Percentiles rank a stretch among this genome's conserved stretches.
These are phyloP conservation scores for Geosiphon pyriformis DNA, from an alignment of 192 early-diverging fungal species.

Conservation along the genomic window DNA sequence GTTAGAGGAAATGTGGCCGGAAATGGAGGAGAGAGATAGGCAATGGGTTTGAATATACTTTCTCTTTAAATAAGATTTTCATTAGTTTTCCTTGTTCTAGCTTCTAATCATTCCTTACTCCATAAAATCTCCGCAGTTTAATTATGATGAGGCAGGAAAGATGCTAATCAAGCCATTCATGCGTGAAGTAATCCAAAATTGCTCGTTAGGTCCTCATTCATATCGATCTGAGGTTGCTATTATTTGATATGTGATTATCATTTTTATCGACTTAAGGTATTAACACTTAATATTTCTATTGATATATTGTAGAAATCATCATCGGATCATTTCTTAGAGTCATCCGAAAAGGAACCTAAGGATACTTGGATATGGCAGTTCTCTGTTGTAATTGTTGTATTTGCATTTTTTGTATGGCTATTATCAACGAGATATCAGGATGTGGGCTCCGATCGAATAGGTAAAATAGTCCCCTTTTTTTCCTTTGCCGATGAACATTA, in stretches of 20 bases:
- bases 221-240: not conserved
- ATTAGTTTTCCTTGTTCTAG: not conserved
- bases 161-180: slow-evolving; percentile 37
- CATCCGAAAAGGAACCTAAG: not conserved
- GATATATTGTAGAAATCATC: not conserved
- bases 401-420: slow-evolving; percentile 7
- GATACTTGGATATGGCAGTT: slow-evolving; percentile 10
- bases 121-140: slow-evolving; percentile 29
- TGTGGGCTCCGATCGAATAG: not conserved
- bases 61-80: too few relatives aligned
- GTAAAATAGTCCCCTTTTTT: not conserved
- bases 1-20: slow-evolving; percentile 49
- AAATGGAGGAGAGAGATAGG: slow-evolving; percentile 43
- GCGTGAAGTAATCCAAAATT: slow-evolving; percentile 35
- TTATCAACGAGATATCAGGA: not conserved
- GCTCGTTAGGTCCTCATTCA: slow-evolving; percentile 28
- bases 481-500: too few relatives aligned
- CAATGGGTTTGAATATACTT: slow-evolving; percentile 37
- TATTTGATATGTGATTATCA: not conserved
- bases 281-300: not conserved
- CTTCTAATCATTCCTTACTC: not conserved
- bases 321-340: not conserved
- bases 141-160: slow-evolving; percentile 36
- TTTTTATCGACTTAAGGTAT: not conserved
- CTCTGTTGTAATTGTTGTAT: slow-evolving; percentile 1